Base-by-base conservation (phyloP, 176 grass and related monocot genomes). In the Hordeum marinum region DNA sequence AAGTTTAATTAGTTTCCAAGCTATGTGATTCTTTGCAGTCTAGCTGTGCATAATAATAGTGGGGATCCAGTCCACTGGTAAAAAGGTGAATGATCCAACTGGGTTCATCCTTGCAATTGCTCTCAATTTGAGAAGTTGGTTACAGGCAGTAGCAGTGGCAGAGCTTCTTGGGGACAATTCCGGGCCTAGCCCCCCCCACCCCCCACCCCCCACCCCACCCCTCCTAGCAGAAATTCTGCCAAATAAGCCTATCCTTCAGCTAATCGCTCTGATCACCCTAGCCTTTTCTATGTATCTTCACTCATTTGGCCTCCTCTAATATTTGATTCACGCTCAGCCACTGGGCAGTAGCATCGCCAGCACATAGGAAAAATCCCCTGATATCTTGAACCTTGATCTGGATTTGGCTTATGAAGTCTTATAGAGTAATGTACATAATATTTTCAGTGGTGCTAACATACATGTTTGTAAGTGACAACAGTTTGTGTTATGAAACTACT, bases 381-480 rank as follows among this genome's bases (percentile, higher is more conserved):
- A 9, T 46, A 40, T 14, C 24, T 4, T 41, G 1, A 71, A 82
- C 26, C 50, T 72, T 72, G 80, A 27, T 41, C 23, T 20, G 35
- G 68, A 27, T 32, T 45, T 63, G 3, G 40, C 20, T 14, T 46
- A 74, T 26, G 20, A 48, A 83, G 69, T 26, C 50, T 60, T 82
- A 9, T 72, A 61, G 24, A 73, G 68, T 83, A 62, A 43, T 23
- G 9, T 40, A 60, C 70, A 46, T 21, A 83, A 46, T 83, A 48
- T 45, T 27, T 43, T 75, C 27, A 64, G 4, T 25, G 41, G 59
- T 64, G 26, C 41, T 84, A 64, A 50, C 4, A 26, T 76, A 75
- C 58, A 75, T 24, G 25, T 62, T 83, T 74, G 72, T 13, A 71
- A 72, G 46, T 73, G 37, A 83, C 18, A 63, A 17, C 31, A 68